phyloP scores from a whole-genome alignment of 2,329 filamentous ascomycete genomes.

The Eutypella sp. region DNA sequence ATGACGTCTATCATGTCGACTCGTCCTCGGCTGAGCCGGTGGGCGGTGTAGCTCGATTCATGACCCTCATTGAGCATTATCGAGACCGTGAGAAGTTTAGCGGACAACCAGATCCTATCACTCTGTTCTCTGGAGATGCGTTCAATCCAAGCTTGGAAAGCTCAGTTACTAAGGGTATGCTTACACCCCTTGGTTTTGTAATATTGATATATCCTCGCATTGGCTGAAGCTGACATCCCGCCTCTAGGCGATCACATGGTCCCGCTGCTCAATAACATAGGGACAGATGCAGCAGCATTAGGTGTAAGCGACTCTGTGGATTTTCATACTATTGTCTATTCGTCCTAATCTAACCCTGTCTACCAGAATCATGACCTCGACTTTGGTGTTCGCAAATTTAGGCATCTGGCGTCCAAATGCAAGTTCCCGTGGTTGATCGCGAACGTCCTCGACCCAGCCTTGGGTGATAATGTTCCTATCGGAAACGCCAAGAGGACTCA shows the following conservation, averaged over 20 bases:
- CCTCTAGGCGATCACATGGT: conserved; percentile 73
- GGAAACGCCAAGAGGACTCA: conserved; percentile 70
- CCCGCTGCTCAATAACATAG: conserved; percentile 71
- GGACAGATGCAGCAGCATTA: conserved; percentile 75
- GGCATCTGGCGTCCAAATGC: conserved; percentile 67
- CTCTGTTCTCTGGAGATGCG: conserved; percentile 85
- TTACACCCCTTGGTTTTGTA: not conserved
- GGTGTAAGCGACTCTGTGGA: conserved; percentile 51
- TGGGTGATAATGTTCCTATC: conserved; percentile 70
- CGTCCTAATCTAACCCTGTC: conserved; percentile 7
- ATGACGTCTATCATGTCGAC: conserved; percentile 91
- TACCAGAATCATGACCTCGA: conserved; percentile 82
- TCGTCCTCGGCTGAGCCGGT: conserved; percentile 70
- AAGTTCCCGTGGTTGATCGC: conserved; percentile 86
- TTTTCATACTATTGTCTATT: conserved; percentile 3
- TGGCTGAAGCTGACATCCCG: not conserved
- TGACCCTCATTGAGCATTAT: conserved; percentile 73
- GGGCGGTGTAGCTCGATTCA: conserved; percentile 76
- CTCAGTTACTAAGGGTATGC: conserved; percentile 75
- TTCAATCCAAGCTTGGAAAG: conserved; percentile 90
- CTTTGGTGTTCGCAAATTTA: conserved; percentile 80
- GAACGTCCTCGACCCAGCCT: conserved; percentile 78
- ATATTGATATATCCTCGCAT: not conserved
- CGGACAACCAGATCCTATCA: conserved; percentile 62
- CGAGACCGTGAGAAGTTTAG: conserved; percentile 54